Evolutionary conservation across 1,284 basidiomycete genomes (phyloP).

Genomic region (Xanthoconium separans): DNA sequence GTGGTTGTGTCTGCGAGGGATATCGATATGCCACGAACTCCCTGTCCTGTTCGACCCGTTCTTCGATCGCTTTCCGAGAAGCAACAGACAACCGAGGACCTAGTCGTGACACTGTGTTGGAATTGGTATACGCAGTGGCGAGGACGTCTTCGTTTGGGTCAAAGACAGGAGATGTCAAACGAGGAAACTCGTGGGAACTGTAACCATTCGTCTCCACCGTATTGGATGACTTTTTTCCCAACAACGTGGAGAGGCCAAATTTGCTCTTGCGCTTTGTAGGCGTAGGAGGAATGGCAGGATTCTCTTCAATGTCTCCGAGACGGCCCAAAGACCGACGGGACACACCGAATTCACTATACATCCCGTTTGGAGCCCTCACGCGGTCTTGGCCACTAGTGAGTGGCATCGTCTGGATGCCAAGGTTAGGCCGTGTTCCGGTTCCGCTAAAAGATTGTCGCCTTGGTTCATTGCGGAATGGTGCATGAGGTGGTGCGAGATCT

Average conservation of each 20-base stretch:
- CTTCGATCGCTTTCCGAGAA: constrained; percentile 69
- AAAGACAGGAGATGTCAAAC: constrained; percentile 40
- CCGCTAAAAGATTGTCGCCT: constrained; percentile 77
- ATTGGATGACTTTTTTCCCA: constrained; percentile 58
- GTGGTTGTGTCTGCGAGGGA: constrained; percentile 66
- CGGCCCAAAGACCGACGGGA: constrained; percentile 60
- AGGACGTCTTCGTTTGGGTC: constrained; percentile 47
- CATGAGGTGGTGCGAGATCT: constrained; percentile 59
- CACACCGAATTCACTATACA: constrained; percentile 66
- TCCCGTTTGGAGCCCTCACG: constrained; percentile 31
- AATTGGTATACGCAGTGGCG: constrained; percentile 36
- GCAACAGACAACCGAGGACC: constrained; percentile 55
- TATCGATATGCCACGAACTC: constrained; percentile 84
- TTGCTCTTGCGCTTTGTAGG: constrained; percentile 65
- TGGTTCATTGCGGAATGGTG: constrained; percentile 59
- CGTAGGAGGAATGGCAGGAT: constrained; percentile 33
- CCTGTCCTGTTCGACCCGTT: constrained; percentile 73
- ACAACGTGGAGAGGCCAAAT: constrained; percentile 61
- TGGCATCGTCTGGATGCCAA: constrained; percentile 49
- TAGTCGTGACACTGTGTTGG: constrained; percentile 40
- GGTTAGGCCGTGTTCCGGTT: constrained; percentile 52
- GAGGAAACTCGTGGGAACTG: constrained; percentile 44
- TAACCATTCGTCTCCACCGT: constrained; percentile 39
- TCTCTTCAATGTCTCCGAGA: constrained; percentile 47
- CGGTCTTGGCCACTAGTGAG: constrained; percentile 31